A percentile compares a stretch with the other conserved stretches of the same genome.
phyloP scores from a whole-genome alignment of 2,329 filamentous ascomycete genomes.

The Alternaria metachromatica region DNA sequence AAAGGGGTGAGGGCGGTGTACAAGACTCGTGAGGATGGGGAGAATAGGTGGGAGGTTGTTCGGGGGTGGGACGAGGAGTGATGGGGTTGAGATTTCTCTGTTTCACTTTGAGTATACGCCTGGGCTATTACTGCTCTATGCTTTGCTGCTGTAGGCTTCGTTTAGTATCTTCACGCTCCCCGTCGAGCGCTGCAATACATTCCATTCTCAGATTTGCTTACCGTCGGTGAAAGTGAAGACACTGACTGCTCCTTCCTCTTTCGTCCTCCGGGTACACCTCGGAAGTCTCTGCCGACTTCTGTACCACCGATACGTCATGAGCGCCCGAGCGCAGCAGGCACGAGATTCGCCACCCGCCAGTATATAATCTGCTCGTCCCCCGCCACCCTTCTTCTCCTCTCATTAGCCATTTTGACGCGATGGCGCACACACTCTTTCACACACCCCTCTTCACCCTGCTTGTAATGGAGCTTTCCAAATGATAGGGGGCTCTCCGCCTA shows the following conservation, averaged over 20 bases:
- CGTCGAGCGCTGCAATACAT: too few species aligned
- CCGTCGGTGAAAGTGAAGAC: rapidly evolving
- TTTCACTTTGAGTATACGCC: too few species aligned
- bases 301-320: background rate
- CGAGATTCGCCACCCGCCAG: background rate
- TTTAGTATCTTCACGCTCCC: too few species aligned
- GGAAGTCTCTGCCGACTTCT: background rate
- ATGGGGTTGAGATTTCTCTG: background rate
- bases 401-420: too few species aligned
- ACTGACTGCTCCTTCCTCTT: background rate
- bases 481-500: too few species aligned
- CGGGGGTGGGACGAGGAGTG: background rate
- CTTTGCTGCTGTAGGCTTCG: too few species aligned
- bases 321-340: background rate
- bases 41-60: background rate
- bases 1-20: background rate
- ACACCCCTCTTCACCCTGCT: too few species aligned
- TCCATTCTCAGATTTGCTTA: rapidly evolving
- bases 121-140: too few species aligned
- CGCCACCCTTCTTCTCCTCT: background rate
- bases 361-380: background rate
- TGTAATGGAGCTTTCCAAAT: too few species aligned
- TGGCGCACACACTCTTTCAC: too few species aligned
- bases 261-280: too few species aligned
- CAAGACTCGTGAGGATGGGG: background rate